Conservation (phyloP, 2,329 filamentous ascomycete genomes). For the Cordyceps pruinosa region DNA sequence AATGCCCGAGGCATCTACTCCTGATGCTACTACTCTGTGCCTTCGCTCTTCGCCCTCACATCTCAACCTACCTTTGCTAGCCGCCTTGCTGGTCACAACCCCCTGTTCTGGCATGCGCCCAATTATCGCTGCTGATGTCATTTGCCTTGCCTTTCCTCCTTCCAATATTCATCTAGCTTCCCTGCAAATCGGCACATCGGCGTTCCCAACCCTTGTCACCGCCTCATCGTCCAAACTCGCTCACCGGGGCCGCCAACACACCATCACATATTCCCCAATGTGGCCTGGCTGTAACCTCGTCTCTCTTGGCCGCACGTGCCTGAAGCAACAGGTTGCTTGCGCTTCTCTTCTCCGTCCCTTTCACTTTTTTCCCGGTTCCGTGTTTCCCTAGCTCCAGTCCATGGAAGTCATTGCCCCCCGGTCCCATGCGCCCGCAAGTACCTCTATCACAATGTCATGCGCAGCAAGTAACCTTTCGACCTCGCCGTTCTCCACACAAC, state of each 20-base stretch:
- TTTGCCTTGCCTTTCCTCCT: background rate
- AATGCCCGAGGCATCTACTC: too few species aligned
- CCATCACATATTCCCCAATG: background rate
- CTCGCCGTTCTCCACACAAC: background rate
- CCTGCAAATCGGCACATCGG: background rate
- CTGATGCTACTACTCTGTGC: too few species aligned
- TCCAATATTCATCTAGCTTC: background rate
- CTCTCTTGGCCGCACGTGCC: background rate
- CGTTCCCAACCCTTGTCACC: background rate
- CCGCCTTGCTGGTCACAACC: too few species aligned
- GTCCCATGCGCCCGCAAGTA: constrained; percentile 4
- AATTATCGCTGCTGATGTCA: background rate
- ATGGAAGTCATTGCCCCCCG: background rate
- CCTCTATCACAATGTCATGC: constrained; percentile 1
- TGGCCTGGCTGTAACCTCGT: background rate
- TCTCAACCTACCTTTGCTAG: too few species aligned
- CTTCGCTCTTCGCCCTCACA: too few species aligned
- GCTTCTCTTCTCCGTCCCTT: background rate
- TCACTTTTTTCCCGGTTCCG: background rate
- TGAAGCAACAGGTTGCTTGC: background rate
- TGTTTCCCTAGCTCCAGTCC: background rate
- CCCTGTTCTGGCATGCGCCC: too few species aligned
- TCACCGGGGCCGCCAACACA: constrained; percentile 6
- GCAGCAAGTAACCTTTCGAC: background rate
- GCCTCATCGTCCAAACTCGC: background rate